Base-by-base conservation (phyloP, 1,284 basidiomycete genomes). In the Ustilago nuda region DNA sequence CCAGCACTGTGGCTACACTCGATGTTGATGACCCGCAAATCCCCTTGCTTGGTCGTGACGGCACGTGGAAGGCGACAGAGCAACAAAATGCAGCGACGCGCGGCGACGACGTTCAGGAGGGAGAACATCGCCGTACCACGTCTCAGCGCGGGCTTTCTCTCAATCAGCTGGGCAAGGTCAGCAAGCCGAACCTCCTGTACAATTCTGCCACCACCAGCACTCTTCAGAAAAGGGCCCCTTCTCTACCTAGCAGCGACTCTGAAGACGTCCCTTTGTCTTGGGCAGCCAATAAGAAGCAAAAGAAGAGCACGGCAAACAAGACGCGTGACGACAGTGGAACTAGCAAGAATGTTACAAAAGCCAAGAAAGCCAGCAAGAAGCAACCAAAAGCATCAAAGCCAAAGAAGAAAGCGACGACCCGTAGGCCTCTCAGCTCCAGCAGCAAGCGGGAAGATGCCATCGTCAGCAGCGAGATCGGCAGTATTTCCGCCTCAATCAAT, bases 41-140 rank as follows among this genome's bases (percentile, higher is more conserved):
- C 19, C 66, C 72, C 23, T 27, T 74, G 13, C 56, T 66, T 5
- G 55, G 62, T 12, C 33, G 60, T 46, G 62, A 66, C 13, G 60
- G 66, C 6, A 65, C 11, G 8, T 66, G 63, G 66, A 59, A 55
- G 50, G 66, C 62, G 12, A 39, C 33, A 32, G n/a, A 50, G 19
- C 60, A 45, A 2, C 46, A 33, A 17, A 52, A 13, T 33, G 15
- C 17, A 13, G 27, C 48, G 33, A 35, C 30, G 17, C 48, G 33
- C 41, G 36, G 41, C 15, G 58, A 56, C 23, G 15, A 3, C 9
- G 36, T 52, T 2, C 8, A 8, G 9, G 45, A 50, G 8, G 45
- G 17, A 23, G 36, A 41, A 33, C 23, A 35, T 2, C 19, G 15
- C 15, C 9, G 51, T 17, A 13, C 7, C 30, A 19, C 23, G 11